phyloP scores from a whole-genome alignment of 768 basidiomycete species.

The Tricholomella constricta region DNA sequence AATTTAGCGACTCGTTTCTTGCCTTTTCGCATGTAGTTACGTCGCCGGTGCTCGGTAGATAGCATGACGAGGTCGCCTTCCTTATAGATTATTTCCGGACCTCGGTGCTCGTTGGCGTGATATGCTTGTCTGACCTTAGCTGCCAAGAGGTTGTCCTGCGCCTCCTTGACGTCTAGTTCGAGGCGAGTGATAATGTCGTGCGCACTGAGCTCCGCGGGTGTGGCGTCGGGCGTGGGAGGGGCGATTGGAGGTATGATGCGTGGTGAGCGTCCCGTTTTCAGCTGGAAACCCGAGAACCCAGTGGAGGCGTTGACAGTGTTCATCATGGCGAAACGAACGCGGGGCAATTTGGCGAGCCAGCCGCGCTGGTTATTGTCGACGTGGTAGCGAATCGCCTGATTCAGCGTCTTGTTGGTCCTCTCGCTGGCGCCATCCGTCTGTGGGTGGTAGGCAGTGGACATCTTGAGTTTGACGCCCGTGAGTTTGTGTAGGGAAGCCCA shows the following conservation, averaged over 20 bases:
- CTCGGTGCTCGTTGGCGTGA: constrained; percentile 30
- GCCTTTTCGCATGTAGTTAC: constrained; percentile 31
- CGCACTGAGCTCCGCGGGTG: background rate
- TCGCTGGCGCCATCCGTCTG: constrained; percentile 41
- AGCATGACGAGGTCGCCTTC: constrained; percentile 39
- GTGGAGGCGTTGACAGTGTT: constrained; percentile 33
- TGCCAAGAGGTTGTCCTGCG: constrained; percentile 30
- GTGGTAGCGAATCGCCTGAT: constrained; percentile 28
- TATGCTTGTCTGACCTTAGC: constrained; percentile 31
- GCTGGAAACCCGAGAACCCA: constrained; percentile 35
- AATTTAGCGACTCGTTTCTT: constrained; percentile 40
- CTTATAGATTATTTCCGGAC: constrained; percentile 20
- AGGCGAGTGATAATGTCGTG: background rate
- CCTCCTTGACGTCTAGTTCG: constrained; percentile 23
- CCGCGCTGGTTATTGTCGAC: constrained; percentile 33
- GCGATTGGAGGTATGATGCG: constrained; percentile 27
- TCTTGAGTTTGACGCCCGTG: constrained; percentile 29
- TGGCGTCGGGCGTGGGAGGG: background rate
- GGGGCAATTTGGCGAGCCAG: constrained; percentile 30
- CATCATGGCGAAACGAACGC: constrained; percentile 34
- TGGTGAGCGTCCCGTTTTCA: constrained; percentile 24
- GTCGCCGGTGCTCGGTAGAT: constrained; percentile 30
- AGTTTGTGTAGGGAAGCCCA: constrained; percentile 32
- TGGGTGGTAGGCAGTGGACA: constrained; percentile 40
- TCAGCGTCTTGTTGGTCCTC: constrained; percentile 34